Evolutionary conservation across 2,329 filamentous ascomycete genomes (phyloP).

Genomic region (Venturia asperata): DNA sequence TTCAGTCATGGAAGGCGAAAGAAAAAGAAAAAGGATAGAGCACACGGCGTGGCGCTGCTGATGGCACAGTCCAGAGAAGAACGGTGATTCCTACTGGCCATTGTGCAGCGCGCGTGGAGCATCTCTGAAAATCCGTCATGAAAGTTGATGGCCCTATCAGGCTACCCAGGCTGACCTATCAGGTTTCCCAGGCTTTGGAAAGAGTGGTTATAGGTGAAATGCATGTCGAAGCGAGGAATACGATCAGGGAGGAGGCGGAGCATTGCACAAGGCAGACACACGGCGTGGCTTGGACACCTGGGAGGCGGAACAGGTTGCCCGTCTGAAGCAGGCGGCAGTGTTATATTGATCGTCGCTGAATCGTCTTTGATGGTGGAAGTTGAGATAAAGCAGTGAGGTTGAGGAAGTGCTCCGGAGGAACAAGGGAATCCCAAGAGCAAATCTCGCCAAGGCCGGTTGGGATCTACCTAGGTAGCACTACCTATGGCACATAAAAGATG

Average conservation of each 20-base stretch:
- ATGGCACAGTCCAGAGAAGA: background rate
- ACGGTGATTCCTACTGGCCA: background rate
- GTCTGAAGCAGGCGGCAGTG: background rate
- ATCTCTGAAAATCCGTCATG: background rate
- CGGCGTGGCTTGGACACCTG: background rate
- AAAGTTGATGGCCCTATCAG: too few species aligned
- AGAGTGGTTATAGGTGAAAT: background rate
- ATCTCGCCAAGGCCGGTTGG: background rate
- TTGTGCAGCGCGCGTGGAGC: background rate
- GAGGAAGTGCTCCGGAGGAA: too few species aligned
- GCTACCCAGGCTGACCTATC: too few species aligned
- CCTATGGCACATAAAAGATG: too few species aligned
- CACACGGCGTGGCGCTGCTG: conserved; percentile 1
- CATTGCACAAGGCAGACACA: conserved; percentile 11
- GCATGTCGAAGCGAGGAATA: conserved; percentile 4
- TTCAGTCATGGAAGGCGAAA: background rate
- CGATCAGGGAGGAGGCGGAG: background rate
- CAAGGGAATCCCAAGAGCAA: background rate
- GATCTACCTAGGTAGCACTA: too few species aligned
- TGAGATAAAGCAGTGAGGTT: background rate
- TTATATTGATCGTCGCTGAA: background rate
- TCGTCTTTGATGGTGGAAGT: background rate
- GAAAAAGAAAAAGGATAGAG: background rate
- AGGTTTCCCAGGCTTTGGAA: background rate
- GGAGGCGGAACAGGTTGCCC: background rate